A percentile compares a stretch with the other conserved stretches of the same genome.
These are phyloP conservation scores for Scedosporium boydii DNA, from an alignment of 2,329 filamentous ascomycete genomes.

Conservation along the genomic window DNA sequence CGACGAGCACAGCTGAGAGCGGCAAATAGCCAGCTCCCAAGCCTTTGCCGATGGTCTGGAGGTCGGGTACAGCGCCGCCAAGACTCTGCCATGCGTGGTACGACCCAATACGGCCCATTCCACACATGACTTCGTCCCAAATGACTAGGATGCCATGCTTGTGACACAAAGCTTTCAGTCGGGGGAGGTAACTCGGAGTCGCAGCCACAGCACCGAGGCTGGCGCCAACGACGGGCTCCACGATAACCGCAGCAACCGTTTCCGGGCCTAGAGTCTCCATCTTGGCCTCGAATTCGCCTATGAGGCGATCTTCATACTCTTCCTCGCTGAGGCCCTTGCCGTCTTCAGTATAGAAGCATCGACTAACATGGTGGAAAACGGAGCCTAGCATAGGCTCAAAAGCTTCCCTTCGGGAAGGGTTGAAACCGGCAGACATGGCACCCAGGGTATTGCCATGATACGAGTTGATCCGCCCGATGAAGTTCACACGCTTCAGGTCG, in stretches of 20 bases:
- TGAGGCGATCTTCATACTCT: slow-evolving; percentile 28
- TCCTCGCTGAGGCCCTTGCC: slow-evolving; percentile 23
- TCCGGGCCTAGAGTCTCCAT: slow-evolving; percentile 34
- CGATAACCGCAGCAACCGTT: slow-evolving; percentile 37
- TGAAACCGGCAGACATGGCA: slow-evolving; percentile 27
- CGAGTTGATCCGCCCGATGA: slow-evolving; percentile 33
- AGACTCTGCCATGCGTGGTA: slow-evolving; percentile 57
- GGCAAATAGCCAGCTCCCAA: slow-evolving; percentile 47
- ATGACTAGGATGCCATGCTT: slow-evolving; percentile 45
- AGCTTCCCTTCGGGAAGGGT: slow-evolving; percentile 16
- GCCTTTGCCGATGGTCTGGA: slow-evolving; percentile 50
- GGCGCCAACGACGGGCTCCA: slow-evolving; percentile 39
- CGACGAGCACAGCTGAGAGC: slow-evolving; percentile 46
- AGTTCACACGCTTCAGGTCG: slow-evolving; percentile 24
- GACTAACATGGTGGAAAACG: slow-evolving; percentile 18
- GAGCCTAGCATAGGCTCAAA: slow-evolving; percentile 17
- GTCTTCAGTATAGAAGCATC: slow-evolving; percentile 15
- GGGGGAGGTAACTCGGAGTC: slow-evolving; percentile 43
- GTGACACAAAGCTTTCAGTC: slow-evolving; percentile 42
- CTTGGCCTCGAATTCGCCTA: slow-evolving; percentile 35
- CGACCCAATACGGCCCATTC: slow-evolving; percentile 51
- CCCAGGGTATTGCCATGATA: slow-evolving; percentile 44
- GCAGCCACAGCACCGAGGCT: slow-evolving; percentile 42
- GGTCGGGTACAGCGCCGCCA: slow-evolving; percentile 36
- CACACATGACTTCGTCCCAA: slow-evolving; percentile 60